These are phyloP conservation scores for Penicillium sp. DNA, from an alignment of 2,329 filamentous ascomycete genomes.

Conservation along the genomic window DNA sequence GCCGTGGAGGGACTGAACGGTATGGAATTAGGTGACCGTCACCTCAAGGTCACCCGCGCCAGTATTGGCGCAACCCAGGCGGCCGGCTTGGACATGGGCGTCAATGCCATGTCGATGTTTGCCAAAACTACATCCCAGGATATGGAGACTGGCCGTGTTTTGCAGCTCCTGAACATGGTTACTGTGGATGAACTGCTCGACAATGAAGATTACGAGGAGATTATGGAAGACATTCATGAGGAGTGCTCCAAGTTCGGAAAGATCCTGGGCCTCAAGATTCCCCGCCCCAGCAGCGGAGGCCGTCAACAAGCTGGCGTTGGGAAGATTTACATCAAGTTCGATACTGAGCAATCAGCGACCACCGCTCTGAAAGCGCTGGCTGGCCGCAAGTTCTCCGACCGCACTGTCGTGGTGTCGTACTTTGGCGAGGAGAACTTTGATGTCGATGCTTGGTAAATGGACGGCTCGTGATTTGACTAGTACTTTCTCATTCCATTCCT, in stretches of 20 bases:
- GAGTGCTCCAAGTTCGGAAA: conserved; percentile 90
- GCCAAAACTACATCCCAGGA: conserved; percentile 82
- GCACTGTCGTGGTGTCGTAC: conserved; percentile 94
- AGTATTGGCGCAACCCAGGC: conserved; percentile 94
- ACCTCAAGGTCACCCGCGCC: conserved; percentile 80
- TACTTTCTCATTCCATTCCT: conserved; percentile 3
- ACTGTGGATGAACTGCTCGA: conserved; percentile 93
- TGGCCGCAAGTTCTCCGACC: conserved; percentile 91
- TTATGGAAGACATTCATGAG: conserved; percentile 87
- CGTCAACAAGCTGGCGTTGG: conserved; percentile 85
- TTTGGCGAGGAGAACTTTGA: conserved; percentile 98
- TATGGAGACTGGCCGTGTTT: conserved; percentile 74
- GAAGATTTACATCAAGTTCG: conserved; percentile 97
- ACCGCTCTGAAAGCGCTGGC: conserved; percentile 87
- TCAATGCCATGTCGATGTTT: conserved; percentile 97
- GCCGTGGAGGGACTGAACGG: conserved; percentile 88
- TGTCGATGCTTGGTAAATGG: conserved; percentile 25
- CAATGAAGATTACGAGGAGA: conserved; percentile 95
- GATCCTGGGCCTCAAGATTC: conserved; percentile 87
- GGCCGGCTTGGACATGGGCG: conserved; percentile 86
- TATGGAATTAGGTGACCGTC: conserved; percentile 86
- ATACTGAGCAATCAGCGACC: conserved; percentile 70
- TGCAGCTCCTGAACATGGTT: conserved; percentile 98
- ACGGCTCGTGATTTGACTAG: neutral
- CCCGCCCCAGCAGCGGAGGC: conserved; percentile 77